Evolutionary conservation across 371 early-diverging fungal species (phyloP), one percentile per base, ranked within the genome.

Genomic region (Mucor saturninus): DNA sequence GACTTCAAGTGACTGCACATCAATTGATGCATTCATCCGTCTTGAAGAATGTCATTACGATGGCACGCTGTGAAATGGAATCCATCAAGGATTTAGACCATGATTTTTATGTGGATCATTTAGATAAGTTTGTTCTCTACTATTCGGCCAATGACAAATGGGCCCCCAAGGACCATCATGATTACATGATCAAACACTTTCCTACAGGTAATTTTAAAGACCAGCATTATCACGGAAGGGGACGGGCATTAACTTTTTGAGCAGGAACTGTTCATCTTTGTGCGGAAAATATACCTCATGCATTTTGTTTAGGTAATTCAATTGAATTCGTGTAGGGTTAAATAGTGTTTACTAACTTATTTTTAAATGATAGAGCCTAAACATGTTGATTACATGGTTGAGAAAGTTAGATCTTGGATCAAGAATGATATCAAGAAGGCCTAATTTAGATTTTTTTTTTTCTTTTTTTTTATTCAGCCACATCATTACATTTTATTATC

Each of bases 11-110:
- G 6, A 92, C 92, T 2, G 78, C 86, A 0, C 84, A 89, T 54
- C 73, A 86, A 55, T 68, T 93, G 39, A 64, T 92, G 28, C 78
- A 86, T 56, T 77, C 80, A 1, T 67, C 72, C 4, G 83, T 87
- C 4, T 81, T 91, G 46, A 76, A 67, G 49, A 91, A 91, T 53
- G 81, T 87, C 11, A 63, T 92, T 38, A 74, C 75, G 46, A 87
- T 95, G 83, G 94, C 91, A 1, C 64, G 72, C 2, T 75, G 83
- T 39, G 95, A 95, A 63, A 92, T 95, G 93, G 79, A 79, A 37
- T 55, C 71, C 32, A 90, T 95, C 29, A 70, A 63, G 29, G 82
- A 72, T 28, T 74, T 94, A 56, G 90, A 94, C 54, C 76, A 77
- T 46, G 86, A 85, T 28, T 77, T 89, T 62, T 86, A 92, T 56